Percentiles rank a stretch among this genome's conserved stretches.
Conservation (phyloP, 2,329 filamentous ascomycete species). For the Domatiomyces catenatus region DNA sequence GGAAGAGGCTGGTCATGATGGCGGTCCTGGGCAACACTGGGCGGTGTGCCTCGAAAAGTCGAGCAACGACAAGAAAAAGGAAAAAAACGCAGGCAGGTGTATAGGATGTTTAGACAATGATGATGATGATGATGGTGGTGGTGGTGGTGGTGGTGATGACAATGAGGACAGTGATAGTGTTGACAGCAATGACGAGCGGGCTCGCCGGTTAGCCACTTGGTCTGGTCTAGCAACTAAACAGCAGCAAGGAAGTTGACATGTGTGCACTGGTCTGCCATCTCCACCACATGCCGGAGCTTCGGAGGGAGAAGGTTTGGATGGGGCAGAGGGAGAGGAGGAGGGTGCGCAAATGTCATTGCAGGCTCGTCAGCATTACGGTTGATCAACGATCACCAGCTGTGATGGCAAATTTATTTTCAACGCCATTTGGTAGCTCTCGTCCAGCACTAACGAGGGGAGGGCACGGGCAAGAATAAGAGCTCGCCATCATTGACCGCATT, state of each 20-base stretch:
- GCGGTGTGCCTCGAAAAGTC: not conserved
- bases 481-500: not conserved
- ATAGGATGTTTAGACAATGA: not conserved
- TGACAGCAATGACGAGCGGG: not conserved
- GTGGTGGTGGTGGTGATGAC: not conserved
- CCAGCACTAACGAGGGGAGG: too few species aligned
- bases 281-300: not conserved
- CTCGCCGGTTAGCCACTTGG: not conserved
- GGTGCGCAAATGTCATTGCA: not conserved
- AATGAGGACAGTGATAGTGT: not conserved
- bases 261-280: not conserved
- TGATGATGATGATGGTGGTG: not conserved
- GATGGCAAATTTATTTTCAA: not conserved
- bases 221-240: not conserved
- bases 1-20: slow-evolving; percentile 17
- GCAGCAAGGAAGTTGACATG: not conserved
- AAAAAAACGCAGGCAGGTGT: not conserved
- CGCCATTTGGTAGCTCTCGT: too few species aligned
- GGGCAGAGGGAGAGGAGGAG: not conserved
- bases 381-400: not conserved
- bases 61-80: not conserved
- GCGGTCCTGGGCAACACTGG: not conserved
- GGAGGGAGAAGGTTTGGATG: not conserved
- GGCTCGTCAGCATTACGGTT: not conserved
- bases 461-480: not conserved